phyloP scores from a whole-genome alignment of 2,329 filamentous ascomycete species.

The Diplodia corticola region DNA sequence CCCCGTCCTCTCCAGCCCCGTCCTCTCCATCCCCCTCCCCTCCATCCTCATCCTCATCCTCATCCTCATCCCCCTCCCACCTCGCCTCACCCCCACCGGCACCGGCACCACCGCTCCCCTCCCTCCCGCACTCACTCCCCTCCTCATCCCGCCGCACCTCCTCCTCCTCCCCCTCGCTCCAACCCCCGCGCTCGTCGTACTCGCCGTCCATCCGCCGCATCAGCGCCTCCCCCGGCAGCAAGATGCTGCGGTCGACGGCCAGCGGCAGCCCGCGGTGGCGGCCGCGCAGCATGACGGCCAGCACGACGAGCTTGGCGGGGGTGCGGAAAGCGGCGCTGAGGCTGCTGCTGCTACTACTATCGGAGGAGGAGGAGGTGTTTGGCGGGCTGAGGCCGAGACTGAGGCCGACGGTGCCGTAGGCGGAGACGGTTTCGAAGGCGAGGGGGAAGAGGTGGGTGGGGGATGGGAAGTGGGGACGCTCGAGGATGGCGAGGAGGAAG shows the following conservation, averaged over 20 bases:
- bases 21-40: not conserved
- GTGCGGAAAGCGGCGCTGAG: conserved; percentile 57
- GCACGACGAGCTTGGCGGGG: conserved; percentile 59
- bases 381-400: too few species aligned
- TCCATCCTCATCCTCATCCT: not conserved
- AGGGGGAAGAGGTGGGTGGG: conserved; percentile 29
- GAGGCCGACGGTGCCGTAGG: conserved; percentile 64
- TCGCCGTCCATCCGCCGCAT: conserved; percentile 38
- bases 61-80: not conserved
- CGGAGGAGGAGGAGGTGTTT: too few species aligned
- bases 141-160: conserved; percentile 23
- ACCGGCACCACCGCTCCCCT: too few species aligned
- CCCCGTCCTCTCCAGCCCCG: not conserved
- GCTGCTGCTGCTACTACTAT: conserved; percentile 52
- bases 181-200: conserved; percentile 25
- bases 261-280: conserved; percentile 35
- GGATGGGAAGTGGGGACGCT: conserved; percentile 55
- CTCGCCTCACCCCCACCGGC: not conserved
- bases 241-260: conserved; percentile 35
- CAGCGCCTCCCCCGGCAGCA: conserved; percentile 35
- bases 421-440: conserved; percentile 59
- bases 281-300: conserved; percentile 55
- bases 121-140: not conserved
- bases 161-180: conserved; percentile 25
- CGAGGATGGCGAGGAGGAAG: conserved; percentile 61